Percentiles rank a stretch among this genome's conserved stretches.
Conservation (phyloP, 176 grass and related monocot genomes). For the Oryza nivara region DNA sequence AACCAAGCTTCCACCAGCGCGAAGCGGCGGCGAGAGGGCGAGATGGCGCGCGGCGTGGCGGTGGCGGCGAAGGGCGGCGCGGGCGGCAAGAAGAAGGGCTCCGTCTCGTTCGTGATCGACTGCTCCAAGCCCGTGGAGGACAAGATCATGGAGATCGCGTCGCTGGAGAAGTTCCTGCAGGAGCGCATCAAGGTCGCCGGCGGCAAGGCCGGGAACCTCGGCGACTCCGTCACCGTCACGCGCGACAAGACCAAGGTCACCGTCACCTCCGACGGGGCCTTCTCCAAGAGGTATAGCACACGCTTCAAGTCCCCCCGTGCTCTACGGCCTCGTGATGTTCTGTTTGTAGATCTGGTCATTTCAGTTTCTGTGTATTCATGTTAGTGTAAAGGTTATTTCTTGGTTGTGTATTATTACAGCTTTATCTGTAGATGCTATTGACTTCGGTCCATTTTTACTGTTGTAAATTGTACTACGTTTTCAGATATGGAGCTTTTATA, state of each 20-base stretch:
- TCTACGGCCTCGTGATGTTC: too few species aligned
- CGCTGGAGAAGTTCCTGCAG: conserved; percentile 93
- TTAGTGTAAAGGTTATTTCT: not conserved
- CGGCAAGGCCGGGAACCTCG: conserved; percentile 85
- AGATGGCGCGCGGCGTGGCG: conserved; percentile 54
- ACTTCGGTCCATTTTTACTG: not conserved
- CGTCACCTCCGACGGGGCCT: conserved; percentile 77
- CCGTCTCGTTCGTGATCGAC: conserved; percentile 76
- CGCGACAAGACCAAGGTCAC: conserved; percentile 85
- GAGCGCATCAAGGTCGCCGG: conserved; percentile 94
- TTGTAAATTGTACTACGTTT: not conserved
- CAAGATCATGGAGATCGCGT: conserved; percentile 96
- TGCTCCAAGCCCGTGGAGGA: conserved; percentile 93
- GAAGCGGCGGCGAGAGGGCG: not conserved
- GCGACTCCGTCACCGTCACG: conserved; percentile 68
- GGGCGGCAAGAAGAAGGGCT: conserved; percentile 79
- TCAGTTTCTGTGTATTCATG: not conserved
- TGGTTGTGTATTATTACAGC: not conserved
- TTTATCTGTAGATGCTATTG: not conserved
- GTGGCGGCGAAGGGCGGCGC: conserved; percentile 45
- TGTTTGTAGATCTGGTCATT: not conserved
- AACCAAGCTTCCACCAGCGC: conserved; percentile 6
- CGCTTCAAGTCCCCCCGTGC: not conserved
- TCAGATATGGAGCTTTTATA: not conserved
- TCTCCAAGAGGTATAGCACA: conserved; percentile 73